Conservation (phyloP, 2,329 filamentous ascomycete genomes). For the Calonectria leucothoes region DNA sequence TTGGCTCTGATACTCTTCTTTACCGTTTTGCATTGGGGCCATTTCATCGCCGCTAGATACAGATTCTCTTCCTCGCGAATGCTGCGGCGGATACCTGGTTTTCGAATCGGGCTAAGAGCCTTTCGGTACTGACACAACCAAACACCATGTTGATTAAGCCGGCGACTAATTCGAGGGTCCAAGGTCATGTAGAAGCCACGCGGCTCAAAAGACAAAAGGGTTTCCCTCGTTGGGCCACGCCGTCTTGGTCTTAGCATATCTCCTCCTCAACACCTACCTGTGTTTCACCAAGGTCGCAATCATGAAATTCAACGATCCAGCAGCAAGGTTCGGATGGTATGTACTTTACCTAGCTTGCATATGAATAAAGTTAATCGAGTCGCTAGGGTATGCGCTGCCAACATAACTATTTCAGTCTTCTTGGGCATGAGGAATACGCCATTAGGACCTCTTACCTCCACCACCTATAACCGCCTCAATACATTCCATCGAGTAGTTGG, state of each 20-base stretch:
- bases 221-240: slow-evolving; percentile 14
- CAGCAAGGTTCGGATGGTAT: slow-evolving; percentile 40
- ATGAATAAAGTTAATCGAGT: neutral
- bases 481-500: slow-evolving; percentile 58
- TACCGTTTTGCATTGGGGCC: neutral
- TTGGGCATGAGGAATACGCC: slow-evolving; percentile 63
- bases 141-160: neutral
- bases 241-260: neutral
- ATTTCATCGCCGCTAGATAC: neutral
- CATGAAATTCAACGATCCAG: slow-evolving; percentile 11
- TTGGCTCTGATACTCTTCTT: neutral
- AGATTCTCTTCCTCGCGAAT: slow-evolving; percentile 9
- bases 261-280: neutral
- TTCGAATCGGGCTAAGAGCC: neutral
- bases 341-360: neutral
- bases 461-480: slow-evolving; percentile 59
- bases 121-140: slow-evolving; percentile 2
- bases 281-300: neutral
- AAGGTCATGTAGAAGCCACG: neutral
- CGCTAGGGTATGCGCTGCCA: slow-evolving; percentile 57
- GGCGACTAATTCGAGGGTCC: neutral
- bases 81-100: neutral
- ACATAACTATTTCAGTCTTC: slow-evolving; percentile 53
- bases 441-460: slow-evolving; percentile 44
- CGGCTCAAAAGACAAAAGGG: neutral